These are phyloP conservation scores for Boechera stricta DNA, from an alignment of 345 rosid genomes.

Conservation along the genomic window DNA sequence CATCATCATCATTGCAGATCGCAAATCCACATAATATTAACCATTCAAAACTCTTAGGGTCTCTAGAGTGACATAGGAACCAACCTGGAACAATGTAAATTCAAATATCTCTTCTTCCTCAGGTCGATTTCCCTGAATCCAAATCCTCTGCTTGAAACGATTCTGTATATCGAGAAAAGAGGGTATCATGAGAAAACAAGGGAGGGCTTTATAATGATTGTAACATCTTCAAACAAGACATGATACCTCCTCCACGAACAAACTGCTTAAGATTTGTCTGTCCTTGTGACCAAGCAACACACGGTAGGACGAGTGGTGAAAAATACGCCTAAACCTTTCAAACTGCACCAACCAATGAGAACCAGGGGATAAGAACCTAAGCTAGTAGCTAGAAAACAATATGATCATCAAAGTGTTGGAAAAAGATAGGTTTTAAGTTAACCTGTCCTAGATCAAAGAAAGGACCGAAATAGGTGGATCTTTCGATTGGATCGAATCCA, in stretches of 20 bases:
- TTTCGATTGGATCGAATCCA: slow-evolving; percentile 95
- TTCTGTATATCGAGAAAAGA: slow-evolving; percentile 51
- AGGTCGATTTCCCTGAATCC: slow-evolving; percentile 85
- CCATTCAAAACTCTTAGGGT: background rate
- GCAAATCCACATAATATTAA: background rate
- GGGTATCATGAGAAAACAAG: slow-evolving; percentile 14
- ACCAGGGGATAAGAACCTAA: background rate
- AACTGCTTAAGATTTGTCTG: slow-evolving; percentile 79
- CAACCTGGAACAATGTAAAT: slow-evolving; percentile 90
- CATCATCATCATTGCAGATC: slow-evolving; percentile 5
- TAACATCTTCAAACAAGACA: slow-evolving; percentile 12
- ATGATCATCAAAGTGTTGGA: slow-evolving; percentile 1
- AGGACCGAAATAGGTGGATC: slow-evolving; percentile 91
- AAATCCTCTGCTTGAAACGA: slow-evolving; percentile 83
- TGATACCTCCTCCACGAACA: slow-evolving; percentile 78
- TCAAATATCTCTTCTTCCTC: slow-evolving; percentile 91
- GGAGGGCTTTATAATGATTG: background rate
- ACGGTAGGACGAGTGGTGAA: slow-evolving; percentile 90
- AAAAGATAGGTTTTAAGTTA: background rate
- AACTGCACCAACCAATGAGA: slow-evolving; percentile 53
- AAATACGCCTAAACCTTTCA: slow-evolving; percentile 89
- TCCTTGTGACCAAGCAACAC: slow-evolving; percentile 90
- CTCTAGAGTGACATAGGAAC: slow-evolving; percentile 13
- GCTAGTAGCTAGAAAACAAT: background rate
- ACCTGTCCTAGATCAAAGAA: slow-evolving; percentile 94